Evolutionary conservation across 345 rosid species (phyloP).

Genomic region (Dipteronia dyeriana): DNA sequence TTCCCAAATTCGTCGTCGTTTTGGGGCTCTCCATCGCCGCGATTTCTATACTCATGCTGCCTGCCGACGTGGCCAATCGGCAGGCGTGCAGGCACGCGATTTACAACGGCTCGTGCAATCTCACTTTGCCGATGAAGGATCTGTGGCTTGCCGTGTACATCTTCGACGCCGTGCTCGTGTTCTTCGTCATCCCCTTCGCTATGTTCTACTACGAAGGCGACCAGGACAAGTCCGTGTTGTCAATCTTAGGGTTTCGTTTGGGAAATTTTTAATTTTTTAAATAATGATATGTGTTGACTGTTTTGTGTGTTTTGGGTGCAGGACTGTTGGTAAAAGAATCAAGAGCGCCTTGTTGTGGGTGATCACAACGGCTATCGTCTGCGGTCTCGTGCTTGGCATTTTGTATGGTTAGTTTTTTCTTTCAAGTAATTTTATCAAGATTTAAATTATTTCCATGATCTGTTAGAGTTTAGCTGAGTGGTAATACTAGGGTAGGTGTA

Average conservation of each 20-base stretch:
- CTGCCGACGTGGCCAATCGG: slow-evolving; percentile 99
- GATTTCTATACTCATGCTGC: slow-evolving; percentile 95
- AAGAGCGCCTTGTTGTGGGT: slow-evolving; percentile 90
- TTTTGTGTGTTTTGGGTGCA: slow-evolving; percentile 30
- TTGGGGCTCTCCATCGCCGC: slow-evolving; percentile 81
- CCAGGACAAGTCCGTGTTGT: slow-evolving; percentile 82
- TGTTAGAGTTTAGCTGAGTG: slow-evolving; percentile 13
- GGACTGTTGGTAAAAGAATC: slow-evolving; percentile 80
- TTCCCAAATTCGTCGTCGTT: slow-evolving; percentile 97
- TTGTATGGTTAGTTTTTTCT: slow-evolving; percentile 69
- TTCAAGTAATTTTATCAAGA: background rate
- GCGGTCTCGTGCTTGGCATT: slow-evolving; percentile 84
- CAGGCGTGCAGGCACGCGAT: slow-evolving; percentile 93
- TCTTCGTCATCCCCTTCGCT: slow-evolving; percentile 93
- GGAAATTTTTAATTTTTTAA: too few relatives aligned
- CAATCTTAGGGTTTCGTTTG: slow-evolving; percentile 20
- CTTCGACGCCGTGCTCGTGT: slow-evolving; percentile 81
- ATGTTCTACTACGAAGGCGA: slow-evolving; percentile 99
- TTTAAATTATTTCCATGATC: background rate
- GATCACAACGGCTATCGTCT: slow-evolving; percentile 71
- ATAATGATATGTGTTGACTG: background rate
- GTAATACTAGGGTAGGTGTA: background rate
- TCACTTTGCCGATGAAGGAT: slow-evolving; percentile 94
- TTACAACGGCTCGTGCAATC: slow-evolving; percentile 91
- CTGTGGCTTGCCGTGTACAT: slow-evolving; percentile 95